These are phyloP conservation scores for Blakeslea trispora DNA, from an alignment of 371 early-diverging fungal genomes.

Conservation along the genomic window DNA sequence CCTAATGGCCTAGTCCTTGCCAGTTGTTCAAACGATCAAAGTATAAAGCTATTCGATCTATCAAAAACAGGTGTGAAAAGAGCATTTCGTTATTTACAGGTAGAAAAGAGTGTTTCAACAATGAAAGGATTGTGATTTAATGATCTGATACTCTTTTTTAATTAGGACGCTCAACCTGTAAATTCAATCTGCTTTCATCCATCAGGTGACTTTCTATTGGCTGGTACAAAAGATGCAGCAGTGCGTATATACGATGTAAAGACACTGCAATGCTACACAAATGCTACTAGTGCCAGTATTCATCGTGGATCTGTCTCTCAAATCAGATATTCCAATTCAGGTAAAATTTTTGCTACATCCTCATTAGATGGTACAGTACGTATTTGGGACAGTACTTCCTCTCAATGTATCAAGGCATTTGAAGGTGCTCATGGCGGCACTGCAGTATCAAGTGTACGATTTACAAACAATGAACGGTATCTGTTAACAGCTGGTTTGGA, in stretches of 20 bases:
- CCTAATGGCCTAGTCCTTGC: constrained; percentile 91
- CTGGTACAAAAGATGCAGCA: constrained; percentile 73
- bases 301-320: constrained; percentile 72
- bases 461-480: constrained; percentile 78
- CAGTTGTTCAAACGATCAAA: constrained; percentile 82
- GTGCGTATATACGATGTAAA: constrained; percentile 87
- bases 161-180: constrained; percentile 67
- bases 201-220: constrained; percentile 77
- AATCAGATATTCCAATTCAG: constrained; percentile 75
- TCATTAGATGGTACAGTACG: constrained; percentile 87
- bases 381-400: constrained; percentile 83
- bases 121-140: too few species aligned
- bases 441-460: constrained; percentile 70
- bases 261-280: constrained; percentile 76
- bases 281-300: constrained; percentile 48
- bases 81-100: constrained; percentile 86
- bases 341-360: constrained; percentile 71
- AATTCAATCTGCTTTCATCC: constrained; percentile 85
- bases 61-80: constrained; percentile 77
- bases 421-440: constrained; percentile 75
- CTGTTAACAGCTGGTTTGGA: constrained; percentile 82
- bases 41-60: constrained; percentile 88
- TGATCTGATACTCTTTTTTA: not conserved
- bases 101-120: constrained; percentile 29
- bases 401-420: constrained; percentile 71